Percentiles rank a stretch among this genome's conserved stretches.
phyloP scores from a whole-genome alignment of 2,329 filamentous ascomycete species.

The Hypoxylon sp. region DNA sequence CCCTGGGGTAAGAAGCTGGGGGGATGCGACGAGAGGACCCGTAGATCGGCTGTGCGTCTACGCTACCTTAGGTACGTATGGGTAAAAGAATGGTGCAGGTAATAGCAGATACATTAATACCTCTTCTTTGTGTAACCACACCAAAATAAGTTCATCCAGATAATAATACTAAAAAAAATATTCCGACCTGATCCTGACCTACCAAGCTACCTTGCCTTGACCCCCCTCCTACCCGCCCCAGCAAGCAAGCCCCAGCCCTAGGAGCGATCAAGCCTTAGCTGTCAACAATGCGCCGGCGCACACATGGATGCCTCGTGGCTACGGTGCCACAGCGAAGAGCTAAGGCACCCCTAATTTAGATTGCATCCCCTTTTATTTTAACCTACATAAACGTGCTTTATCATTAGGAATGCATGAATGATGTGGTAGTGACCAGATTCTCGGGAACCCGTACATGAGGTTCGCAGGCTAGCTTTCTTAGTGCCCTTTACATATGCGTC shows the following conservation, averaged over 20 bases:
- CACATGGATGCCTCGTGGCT: slow-evolving; percentile 46
- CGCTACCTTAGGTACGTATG: too few species aligned
- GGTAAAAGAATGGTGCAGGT: not conserved
- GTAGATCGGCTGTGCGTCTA: slow-evolving; percentile 39
- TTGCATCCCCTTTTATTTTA: slow-evolving; percentile 24
- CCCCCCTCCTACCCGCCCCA: not conserved
- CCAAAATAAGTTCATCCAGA: slow-evolving; percentile 19
- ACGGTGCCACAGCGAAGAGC: slow-evolving; percentile 39
- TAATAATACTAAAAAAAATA: not conserved
- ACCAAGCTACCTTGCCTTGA: slow-evolving; percentile 5
- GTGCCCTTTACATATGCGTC: not conserved
- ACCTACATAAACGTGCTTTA: slow-evolving; percentile 2
- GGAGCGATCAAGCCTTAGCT: slow-evolving; percentile 17
- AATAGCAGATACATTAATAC: slow-evolving; percentile 10
- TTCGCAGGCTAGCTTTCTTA: slow-evolving; percentile 1
- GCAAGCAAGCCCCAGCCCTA: slow-evolving; percentile 19
- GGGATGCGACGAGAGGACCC: slow-evolving; percentile 19
- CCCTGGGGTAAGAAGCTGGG: not conserved
- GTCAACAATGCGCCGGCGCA: slow-evolving; percentile 23
- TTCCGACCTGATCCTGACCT: slow-evolving; percentile 23
- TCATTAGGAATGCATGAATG: slow-evolving; percentile 21
- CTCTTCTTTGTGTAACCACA: slow-evolving; percentile 36
- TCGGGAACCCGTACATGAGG: slow-evolving; percentile 14
- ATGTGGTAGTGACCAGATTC: slow-evolving; percentile 22
- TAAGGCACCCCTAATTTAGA: slow-evolving; percentile 39